phyloP scores from a whole-genome alignment of 1,139 yeast species.

The Saccharomyces hybrid region DNA sequence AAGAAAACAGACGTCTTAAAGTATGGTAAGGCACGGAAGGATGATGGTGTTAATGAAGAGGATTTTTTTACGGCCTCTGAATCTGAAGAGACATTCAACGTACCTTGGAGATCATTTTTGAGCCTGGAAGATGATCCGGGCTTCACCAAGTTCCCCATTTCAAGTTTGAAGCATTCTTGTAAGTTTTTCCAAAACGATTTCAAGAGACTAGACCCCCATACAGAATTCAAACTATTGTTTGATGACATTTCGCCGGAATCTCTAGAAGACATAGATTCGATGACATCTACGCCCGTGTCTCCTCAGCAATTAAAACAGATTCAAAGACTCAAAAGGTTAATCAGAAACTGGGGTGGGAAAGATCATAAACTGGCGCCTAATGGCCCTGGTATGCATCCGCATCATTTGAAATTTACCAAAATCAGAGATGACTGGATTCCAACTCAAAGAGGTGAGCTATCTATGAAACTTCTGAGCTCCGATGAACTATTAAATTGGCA shows the following conservation, averaged over 20 bases:
- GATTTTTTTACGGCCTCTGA: slow-evolving; percentile 35
- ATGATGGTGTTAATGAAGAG: slow-evolving; percentile 17
- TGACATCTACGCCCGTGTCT: slow-evolving; percentile 44
- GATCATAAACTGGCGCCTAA: slow-evolving; percentile 53
- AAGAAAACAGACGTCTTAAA: slow-evolving; percentile 20
- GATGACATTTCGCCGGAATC: slow-evolving; percentile 66
- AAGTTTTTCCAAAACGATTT: slow-evolving; percentile 38
- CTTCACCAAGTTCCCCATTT: slow-evolving; percentile 38
- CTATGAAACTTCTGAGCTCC: slow-evolving; percentile 47
- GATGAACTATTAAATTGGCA: slow-evolving; percentile 39
- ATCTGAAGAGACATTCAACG: slow-evolving; percentile 16
- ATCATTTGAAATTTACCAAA: slow-evolving; percentile 60
- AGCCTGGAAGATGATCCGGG: slow-evolving; percentile 8
- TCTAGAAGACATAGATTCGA: slow-evolving; percentile 63
- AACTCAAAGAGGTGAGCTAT: slow-evolving; percentile 52
- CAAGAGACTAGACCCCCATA: slow-evolving; percentile 67
- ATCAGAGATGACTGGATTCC: slow-evolving; percentile 82
- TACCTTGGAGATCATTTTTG: neutral
- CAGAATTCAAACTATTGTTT: slow-evolving; percentile 64
- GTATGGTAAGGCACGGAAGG: slow-evolving; percentile 7
- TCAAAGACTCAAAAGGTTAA: slow-evolving; percentile 50
- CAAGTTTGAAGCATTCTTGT: slow-evolving; percentile 35
- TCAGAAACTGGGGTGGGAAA: slow-evolving; percentile 78
- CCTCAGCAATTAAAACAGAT: slow-evolving; percentile 63
- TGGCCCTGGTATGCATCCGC: slow-evolving; percentile 53